These are phyloP conservation scores for Mucor circinelloides DNA, from an alignment of 371 early-diverging fungal species.

Conservation along the genomic window DNA sequence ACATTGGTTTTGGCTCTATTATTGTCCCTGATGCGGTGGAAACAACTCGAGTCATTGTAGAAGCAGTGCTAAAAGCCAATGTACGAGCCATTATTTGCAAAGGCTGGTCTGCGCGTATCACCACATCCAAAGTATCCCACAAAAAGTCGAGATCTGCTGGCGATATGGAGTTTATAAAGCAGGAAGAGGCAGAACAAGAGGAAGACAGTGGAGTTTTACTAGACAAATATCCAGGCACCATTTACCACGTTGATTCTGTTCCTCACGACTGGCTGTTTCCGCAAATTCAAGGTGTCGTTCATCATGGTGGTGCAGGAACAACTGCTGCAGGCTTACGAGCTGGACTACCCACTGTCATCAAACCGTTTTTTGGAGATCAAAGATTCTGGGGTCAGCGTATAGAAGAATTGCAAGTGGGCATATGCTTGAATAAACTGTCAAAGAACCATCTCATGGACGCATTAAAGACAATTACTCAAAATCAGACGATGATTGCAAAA, in stretches of 20 bases:
- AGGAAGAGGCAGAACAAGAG: constrained; percentile 24
- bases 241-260: constrained; percentile 59
- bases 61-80: constrained; percentile 67
- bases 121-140: not conserved
- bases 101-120: constrained; percentile 73
- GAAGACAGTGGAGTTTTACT: constrained; percentile 30
- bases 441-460: constrained; percentile 56
- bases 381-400: constrained; percentile 79
- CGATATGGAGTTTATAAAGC: constrained; percentile 9
- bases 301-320: constrained; percentile 91
- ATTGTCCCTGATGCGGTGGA: constrained; percentile 78
- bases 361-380: constrained; percentile 88
- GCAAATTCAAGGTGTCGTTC: constrained; percentile 73
- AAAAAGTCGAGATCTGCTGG: constrained; percentile 16
- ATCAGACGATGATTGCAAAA: constrained; percentile 60
- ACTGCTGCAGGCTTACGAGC: constrained; percentile 79
- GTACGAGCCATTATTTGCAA: constrained; percentile 80
- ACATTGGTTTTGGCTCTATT: constrained; percentile 89
- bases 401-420: constrained; percentile 66
- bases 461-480: constrained; percentile 58
- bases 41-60: constrained; percentile 65
- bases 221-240: constrained; percentile 42
- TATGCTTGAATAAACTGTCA: constrained; percentile 60
- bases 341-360: constrained; percentile 75
- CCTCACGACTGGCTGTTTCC: constrained; percentile 91